These are phyloP conservation scores for Diaporthe aspalathi DNA, from an alignment of 2,329 filamentous ascomycete species.

Conservation along the genomic window DNA sequence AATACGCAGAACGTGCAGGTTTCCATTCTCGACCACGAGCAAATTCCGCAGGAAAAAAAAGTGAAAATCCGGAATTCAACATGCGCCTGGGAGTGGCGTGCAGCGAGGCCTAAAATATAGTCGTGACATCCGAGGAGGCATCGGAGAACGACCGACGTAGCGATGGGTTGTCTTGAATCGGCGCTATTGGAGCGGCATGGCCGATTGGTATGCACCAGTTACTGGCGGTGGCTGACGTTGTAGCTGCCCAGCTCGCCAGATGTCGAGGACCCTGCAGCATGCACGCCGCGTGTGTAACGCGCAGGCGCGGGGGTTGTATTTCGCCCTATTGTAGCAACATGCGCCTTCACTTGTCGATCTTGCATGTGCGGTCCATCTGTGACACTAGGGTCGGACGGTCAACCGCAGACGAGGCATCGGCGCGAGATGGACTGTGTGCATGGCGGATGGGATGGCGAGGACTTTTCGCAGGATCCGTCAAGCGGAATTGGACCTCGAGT, in stretches of 20 bases:
- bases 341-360: slow-evolving; percentile 6
- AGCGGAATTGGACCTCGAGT: not conserved
- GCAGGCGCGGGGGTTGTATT: not conserved
- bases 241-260: slow-evolving; percentile 28
- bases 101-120: not conserved
- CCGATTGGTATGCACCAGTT: slow-evolving; percentile 11
- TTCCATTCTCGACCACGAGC: slow-evolving; percentile 39
- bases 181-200: not conserved
- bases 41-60: not conserved
- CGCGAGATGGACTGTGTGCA: not conserved
- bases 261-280: slow-evolving; percentile 42
- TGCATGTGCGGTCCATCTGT: slow-evolving; percentile 27
- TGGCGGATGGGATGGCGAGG: not conserved
- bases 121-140: not conserved
- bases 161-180: not conserved
- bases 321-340: slow-evolving; percentile 6
- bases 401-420: not conserved
- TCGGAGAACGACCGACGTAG: not conserved
- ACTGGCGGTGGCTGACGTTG: slow-evolving; percentile 16
- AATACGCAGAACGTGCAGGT: slow-evolving; percentile 43
- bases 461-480: not conserved
- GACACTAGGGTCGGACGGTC: not conserved
- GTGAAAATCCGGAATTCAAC: not conserved
- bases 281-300: slow-evolving; percentile 44
- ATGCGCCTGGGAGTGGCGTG: not conserved